Evolutionary conservation across 139 green algal species (phyloP), one percentile per base, ranked within the genome.

Genomic region (Zygnema circumcarinatum): DNA sequence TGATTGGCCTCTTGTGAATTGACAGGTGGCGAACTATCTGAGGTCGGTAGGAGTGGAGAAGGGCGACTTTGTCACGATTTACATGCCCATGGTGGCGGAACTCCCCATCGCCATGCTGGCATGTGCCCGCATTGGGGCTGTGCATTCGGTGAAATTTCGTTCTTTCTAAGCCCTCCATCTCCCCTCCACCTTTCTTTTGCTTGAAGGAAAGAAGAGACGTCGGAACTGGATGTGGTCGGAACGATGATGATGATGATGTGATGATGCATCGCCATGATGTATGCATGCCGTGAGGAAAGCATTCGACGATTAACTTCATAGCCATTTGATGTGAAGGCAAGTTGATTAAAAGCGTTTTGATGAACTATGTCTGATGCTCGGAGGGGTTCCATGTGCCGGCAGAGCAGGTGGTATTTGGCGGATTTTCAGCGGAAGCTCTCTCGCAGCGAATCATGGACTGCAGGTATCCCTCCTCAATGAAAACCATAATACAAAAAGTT

Each of bases 21-120:
- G 69, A 7, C 81, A 90, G 83, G 31, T 85, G 67, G 96, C 97
- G 87, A 98, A 98, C 88, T 98, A 94, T 87, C 92, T 99, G 85
- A 94, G 94, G 68, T 90, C 83, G 41, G 74, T 92, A 40, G 96
- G 96, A 38, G 93, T 99, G 33, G 91, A 93, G 74, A 95, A 96
- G 92, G 97, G 97, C 21, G 91, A 94, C 76, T 52, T 20, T 76
- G 97, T 99, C 39, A 95, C 94, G 38, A 95, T 98, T 84, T 99
- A 99, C 94, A 95, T 99, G 94, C 97, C 97, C 79, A 99, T 99
- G 97, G 81, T 98, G n/a, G 74, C 92, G 21, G 94, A 99, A 93
- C 94, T 99, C 73, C 96, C 96, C 21, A 93, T 93, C 39, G 80
- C 91, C 31, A 93, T 93, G 88, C 92, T 99, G 53, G 97, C 97